Conservation (phyloP, 169 alveolate genomes). For the Plasmodium inui region DNA sequence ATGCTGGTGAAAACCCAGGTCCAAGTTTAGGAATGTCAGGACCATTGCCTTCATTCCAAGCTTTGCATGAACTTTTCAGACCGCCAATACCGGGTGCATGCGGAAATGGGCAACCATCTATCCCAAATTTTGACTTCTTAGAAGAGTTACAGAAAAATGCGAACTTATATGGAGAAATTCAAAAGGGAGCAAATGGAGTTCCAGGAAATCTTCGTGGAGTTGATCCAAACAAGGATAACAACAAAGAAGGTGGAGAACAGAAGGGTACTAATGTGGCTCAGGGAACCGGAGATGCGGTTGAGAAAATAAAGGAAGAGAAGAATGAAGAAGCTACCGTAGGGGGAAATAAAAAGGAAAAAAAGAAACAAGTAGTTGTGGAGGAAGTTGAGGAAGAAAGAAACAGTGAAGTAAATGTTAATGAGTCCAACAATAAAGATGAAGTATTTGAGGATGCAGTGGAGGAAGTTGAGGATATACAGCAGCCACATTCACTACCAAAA, state of each 20-base stretch:
- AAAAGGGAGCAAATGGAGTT: not conserved
- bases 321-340: not conserved
- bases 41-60: not conserved
- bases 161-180: not conserved
- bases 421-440: not conserved
- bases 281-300: not conserved
- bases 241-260: not conserved
- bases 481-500: not conserved
- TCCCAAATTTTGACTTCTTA: not conserved
- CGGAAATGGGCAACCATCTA: not conserved
- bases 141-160: slow-evolving; percentile 9
- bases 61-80: not conserved
- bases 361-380: not conserved
- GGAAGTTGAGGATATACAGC: not conserved
- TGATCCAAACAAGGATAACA: not conserved
- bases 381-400: too few relatives aligned
- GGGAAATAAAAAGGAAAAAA: not conserved
- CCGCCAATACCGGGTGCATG: not conserved
- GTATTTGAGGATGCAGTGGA: slow-evolving; percentile 26
- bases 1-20: not conserved
- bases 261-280: not conserved
- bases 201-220: slow-evolving; percentile 5
- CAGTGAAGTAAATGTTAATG: not conserved
- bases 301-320: not conserved
- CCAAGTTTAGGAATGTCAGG: not conserved